Base-by-base conservation (phyloP, 2,329 filamentous ascomycete genomes). In the Ilyonectria destructans region DNA sequence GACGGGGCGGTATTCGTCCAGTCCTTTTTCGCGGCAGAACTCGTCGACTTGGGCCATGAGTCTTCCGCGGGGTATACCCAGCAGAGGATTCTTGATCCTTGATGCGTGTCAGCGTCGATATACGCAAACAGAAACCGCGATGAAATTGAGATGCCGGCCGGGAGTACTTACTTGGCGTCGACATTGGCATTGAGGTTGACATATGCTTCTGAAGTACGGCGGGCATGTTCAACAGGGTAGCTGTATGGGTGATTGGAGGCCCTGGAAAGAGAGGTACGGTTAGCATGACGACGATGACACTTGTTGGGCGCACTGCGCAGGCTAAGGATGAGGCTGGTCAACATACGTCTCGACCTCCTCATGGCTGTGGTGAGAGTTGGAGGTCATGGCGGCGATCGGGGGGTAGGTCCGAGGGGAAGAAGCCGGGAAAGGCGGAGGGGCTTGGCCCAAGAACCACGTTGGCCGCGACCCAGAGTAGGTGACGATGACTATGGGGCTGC, bases 11-110 rank as follows among this genome's bases (percentile, higher is more conserved):
- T 91, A 85, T 61, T 91, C 87, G 2, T 82, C 79, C 29, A 95
- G 84, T 26, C 85, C 85, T 71, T 91, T 88, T 48, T 86, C 81
- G 15, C 83, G 82, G 45, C 90, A 91, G 74, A 93, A 93, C n/a
- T 83, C 82, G 58, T 89, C 85, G 35, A 90, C 90, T 58, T 90
- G 82, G 43, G 78, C 76, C 62, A 90, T 79, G 8, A 91, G 84
- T 84, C 83, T 70, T 82, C 78, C 52, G 80, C 83, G 69, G 77
- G 88, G 82, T 57, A 90, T 83, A 43, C 88, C 88, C 31, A 86
- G 82, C 4, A 92, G 77, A 26, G 83, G 83, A 65, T 84, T 85
- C 72, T 82, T 82, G 77, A 85, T 84, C 69, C 82, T 83, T 60
- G 6, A 15, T 10, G 6, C 2, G 51, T 37, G 71, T 78, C 49